These are phyloP conservation scores for Pyrus pyrifolia DNA, from an alignment of 306 rosid genomes.

Conservation along the genomic window DNA sequence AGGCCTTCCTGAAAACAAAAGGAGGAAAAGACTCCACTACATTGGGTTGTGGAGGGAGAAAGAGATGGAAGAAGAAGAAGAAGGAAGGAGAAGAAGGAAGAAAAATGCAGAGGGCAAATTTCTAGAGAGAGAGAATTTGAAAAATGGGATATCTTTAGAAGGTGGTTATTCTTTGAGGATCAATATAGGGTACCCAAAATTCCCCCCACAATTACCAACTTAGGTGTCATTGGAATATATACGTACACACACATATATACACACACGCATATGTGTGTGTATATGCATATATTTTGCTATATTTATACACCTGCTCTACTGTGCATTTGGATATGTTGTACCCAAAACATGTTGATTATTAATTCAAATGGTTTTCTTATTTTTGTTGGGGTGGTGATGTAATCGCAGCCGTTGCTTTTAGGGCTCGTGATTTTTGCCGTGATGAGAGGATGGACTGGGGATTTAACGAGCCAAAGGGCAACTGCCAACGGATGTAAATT, in stretches of 20 bases:
- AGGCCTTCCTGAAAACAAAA: neutral
- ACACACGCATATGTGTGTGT: too few species aligned
- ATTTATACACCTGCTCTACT: constrained; percentile 42
- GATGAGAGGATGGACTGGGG: neutral
- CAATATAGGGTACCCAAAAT: constrained; percentile 14
- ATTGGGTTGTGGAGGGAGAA: constrained; percentile 6
- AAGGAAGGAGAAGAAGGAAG: neutral
- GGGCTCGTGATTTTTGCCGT: constrained; percentile 47
- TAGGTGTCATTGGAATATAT: constrained; percentile 30
- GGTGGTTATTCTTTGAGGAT: constrained; percentile 48
- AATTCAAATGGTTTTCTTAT: neutral
- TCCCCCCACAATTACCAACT: constrained; percentile 23
- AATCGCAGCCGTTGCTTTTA: constrained; percentile 23
- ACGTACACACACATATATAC: neutral
- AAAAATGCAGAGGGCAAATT: neutral
- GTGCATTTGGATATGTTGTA: neutral
- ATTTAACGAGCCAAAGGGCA: neutral
- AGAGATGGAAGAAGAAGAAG: neutral
- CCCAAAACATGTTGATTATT: neutral
- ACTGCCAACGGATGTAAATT: neutral
- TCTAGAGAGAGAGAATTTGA: constrained; percentile 6
- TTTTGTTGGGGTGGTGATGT: neutral
- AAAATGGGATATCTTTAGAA: constrained; percentile 40
- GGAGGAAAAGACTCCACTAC: constrained; percentile 12
- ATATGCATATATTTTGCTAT: constrained; percentile 16